Conservation (phyloP, 768 basidiomycete species). For the Hericium alpestre region DNA sequence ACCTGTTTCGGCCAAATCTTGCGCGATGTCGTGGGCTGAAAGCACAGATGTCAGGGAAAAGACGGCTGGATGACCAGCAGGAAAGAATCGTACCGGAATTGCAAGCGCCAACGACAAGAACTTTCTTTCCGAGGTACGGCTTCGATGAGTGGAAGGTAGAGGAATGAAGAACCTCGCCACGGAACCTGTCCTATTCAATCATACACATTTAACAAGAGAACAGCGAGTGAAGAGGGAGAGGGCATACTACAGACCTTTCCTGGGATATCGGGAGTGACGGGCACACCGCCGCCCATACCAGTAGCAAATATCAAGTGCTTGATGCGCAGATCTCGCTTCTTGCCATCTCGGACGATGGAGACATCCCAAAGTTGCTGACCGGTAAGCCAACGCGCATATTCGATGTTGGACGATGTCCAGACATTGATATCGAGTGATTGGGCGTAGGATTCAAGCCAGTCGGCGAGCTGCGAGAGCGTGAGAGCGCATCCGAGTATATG, state of each 20-base stretch:
- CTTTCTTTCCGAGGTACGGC: slow-evolving; percentile 50
- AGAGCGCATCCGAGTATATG: background rate
- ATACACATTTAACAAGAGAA: background rate
- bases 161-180: slow-evolving; percentile 46
- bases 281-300: slow-evolving; percentile 38
- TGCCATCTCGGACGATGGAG: slow-evolving; percentile 20
- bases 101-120: slow-evolving; percentile 58
- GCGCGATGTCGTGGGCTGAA: slow-evolving; percentile 27
- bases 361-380: slow-evolving; percentile 35
- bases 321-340: slow-evolving; percentile 20
- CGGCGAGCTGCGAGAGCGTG: slow-evolving; percentile 35
- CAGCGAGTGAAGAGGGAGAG: too few relatives aligned
- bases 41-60: background rate
- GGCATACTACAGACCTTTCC: slow-evolving; percentile 23
- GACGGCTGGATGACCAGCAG: background rate
- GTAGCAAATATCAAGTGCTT: slow-evolving; percentile 50
- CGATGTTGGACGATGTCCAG: slow-evolving; percentile 44
- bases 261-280: slow-evolving; percentile 34
- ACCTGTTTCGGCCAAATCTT: slow-evolving; percentile 22
- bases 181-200: slow-evolving; percentile 29
- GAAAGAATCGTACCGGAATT: slow-evolving; percentile 35
- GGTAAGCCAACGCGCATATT: slow-evolving; percentile 27
- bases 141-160: slow-evolving; percentile 35
- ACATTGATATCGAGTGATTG: slow-evolving; percentile 49
- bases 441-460: slow-evolving; percentile 58